A percentile compares a stretch with the other conserved stretches of the same genome.
These are phyloP conservation scores for Kodamaea suecica DNA, from an alignment of 1,139 yeast species.

Conservation along the genomic window DNA sequence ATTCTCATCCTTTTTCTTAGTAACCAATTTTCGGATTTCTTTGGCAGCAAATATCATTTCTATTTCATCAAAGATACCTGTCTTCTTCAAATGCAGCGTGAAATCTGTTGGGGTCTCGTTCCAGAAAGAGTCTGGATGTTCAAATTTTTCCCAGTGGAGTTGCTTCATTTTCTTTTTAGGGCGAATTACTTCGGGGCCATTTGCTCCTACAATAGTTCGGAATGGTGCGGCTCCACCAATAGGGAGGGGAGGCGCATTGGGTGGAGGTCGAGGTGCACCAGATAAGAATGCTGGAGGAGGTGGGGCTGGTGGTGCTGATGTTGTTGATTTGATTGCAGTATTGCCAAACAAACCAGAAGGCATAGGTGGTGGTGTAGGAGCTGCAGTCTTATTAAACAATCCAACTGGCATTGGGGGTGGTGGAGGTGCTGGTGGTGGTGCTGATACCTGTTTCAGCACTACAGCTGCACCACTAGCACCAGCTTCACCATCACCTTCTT, in stretches of 20 bases:
- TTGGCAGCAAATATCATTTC: conserved; percentile 78
- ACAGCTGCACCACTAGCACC: too few species aligned
- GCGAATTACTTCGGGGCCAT: conserved; percentile 51
- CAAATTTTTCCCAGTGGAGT: conserved; percentile 81
- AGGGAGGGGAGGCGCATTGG: too few species aligned
- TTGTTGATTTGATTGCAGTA: too few species aligned
- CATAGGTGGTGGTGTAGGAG: conserved; percentile 14
- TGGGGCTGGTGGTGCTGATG: conserved; percentile 19
- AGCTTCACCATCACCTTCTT: background rate
- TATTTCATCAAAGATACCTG: conserved; percentile 72
- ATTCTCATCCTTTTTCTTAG: conserved; percentile 46
- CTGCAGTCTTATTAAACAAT: conserved; percentile 1
- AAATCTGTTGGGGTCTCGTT: conserved; percentile 30
- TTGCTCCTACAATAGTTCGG: conserved; percentile 32
- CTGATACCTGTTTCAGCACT: conserved; percentile 6
- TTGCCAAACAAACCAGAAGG: background rate
- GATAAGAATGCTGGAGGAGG: conserved; percentile 15
- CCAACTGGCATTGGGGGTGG: conserved; percentile 1
- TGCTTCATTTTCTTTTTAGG: conserved; percentile 79
- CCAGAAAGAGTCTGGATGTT: conserved; percentile 71
- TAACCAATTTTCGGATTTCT: conserved; percentile 59
- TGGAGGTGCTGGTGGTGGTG: conserved; percentile 1
- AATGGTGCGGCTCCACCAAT: conserved; percentile 21
- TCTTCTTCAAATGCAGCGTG: conserved; percentile 58
- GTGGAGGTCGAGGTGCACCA: conserved; percentile 23